Evolutionary conservation across 202 grass and related monocot species (phyloP), one percentile per base, ranked within the genome.

Genomic region (Alloteropsis angusta): DNA sequence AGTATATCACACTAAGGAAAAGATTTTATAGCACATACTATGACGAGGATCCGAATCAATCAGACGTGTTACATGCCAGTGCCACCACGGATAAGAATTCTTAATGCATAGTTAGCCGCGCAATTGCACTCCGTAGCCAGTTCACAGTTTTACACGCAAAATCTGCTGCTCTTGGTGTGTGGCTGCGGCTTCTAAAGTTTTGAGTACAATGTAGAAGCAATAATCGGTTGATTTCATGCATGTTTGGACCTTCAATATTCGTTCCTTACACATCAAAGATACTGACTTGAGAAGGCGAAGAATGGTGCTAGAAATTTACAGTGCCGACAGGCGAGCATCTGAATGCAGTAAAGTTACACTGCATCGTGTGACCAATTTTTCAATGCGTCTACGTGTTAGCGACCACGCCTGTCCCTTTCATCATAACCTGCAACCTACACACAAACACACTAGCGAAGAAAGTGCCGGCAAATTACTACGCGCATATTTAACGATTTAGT

Each of bases 291-390:
- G 5, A 16, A 73, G 7, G 5, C 30, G 39, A 76, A 76, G 30
- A 68, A 47, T 7, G 43, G 4, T 16, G 8, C 49, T 7, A 41
- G 64, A 32, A 84, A 77, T 70, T 84, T 78, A 78, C 82, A 60
- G 8, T 18, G 34, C 14, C 36, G 22, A 42, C 82, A 62, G 32
- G n/a, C n/a, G n/a, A n/a, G 34, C 22, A 44, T 43, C 61, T 48
- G 12, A 70, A 42, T 30, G 7, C 3, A 46, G 39, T 43, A 11
- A 71, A 39, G 26, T 19, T 68, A 60, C 39, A 26, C 0, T 0
- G 4, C 5, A 68, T 26, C 32, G 4, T 38, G 36, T 37, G 23
- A 46, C 28, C 46, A 0, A 19, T 50, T 28, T 57, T 28, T 21
- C 36, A 42, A 21, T 9, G 14, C 9, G 5, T 35, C 14, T 5